Conservation (phyloP, 768 basidiomycete genomes). For the Pulveroboletus sp. region DNA sequence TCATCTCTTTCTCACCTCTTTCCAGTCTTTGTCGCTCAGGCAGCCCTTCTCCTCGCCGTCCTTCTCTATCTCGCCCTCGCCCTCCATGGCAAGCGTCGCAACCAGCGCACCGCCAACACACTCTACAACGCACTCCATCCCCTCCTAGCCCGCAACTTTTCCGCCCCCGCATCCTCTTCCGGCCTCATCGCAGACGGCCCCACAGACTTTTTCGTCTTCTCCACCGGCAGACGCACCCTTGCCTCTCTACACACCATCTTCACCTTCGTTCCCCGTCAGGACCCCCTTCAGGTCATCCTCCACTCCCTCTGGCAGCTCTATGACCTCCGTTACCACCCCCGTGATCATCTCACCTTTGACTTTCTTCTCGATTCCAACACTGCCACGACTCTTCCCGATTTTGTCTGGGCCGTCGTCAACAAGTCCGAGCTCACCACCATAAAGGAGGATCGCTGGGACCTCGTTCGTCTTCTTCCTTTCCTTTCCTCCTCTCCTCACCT, state of each 20-base stretch:
- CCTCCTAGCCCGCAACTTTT: slow-evolving; percentile 72
- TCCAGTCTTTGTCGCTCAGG: slow-evolving; percentile 67
- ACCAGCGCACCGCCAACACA: slow-evolving; percentile 56
- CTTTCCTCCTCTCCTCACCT: background rate
- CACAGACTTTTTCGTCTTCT: slow-evolving; percentile 81
- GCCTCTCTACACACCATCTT: slow-evolving; percentile 78
- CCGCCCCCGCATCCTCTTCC: slow-evolving; percentile 50
- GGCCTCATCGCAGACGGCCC: slow-evolving; percentile 66
- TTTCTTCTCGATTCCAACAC: slow-evolving; percentile 58
- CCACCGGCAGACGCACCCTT: slow-evolving; percentile 79
- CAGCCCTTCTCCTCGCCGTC: slow-evolving; percentile 49
- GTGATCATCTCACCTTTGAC: slow-evolving; percentile 74
- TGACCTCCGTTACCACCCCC: slow-evolving; percentile 70
- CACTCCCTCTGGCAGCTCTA: slow-evolving; percentile 62
- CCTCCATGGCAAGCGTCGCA: slow-evolving; percentile 58
- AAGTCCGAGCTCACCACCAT: slow-evolving; percentile 75
- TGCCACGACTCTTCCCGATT: slow-evolving; percentile 50
- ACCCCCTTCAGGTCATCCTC: slow-evolving; percentile 64
- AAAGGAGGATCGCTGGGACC: slow-evolving; percentile 78
- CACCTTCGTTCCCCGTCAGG: slow-evolving; percentile 79
- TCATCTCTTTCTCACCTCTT: background rate
- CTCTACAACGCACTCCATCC: slow-evolving; percentile 64
- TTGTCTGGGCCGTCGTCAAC: slow-evolving; percentile 80
- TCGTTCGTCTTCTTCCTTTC: slow-evolving; percentile 51
- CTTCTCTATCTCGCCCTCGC: slow-evolving; percentile 56